A percentile compares a stretch with the other conserved stretches of the same genome.
Conservation (phyloP, 495 filamentous ascomycete genomes). For the Hypoxylon trugodes region DNA sequence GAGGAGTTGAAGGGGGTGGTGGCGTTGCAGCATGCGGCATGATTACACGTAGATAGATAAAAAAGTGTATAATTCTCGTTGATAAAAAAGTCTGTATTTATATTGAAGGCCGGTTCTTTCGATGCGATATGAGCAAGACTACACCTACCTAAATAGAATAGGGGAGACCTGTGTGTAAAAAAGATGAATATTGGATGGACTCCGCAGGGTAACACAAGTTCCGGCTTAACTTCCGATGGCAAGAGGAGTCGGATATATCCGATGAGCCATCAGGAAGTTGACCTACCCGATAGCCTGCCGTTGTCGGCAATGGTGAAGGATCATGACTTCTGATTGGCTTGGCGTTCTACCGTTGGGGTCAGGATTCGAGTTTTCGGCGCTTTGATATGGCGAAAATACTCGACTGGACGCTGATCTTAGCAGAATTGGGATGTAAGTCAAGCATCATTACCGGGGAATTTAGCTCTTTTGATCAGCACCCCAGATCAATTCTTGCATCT, state of each 20-base stretch:
- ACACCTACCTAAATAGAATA: too few relatives aligned
- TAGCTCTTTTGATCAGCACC: background rate
- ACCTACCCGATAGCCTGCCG: background rate
- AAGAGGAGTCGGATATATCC: background rate
- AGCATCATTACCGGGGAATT: background rate
- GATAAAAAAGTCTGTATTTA: too few relatives aligned
- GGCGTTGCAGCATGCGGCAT: conserved; percentile 25
- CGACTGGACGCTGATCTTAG: conserved; percentile 3
- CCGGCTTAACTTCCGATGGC: background rate
- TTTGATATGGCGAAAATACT: conserved; percentile 20
- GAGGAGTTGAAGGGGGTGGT: background rate
- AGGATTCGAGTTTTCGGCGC: conserved; percentile 6
- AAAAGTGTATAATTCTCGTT: background rate
- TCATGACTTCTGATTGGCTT: background rate
- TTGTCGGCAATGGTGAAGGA: conserved; percentile 5
- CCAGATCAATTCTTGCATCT: conserved; percentile 1
- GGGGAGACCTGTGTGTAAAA: too few relatives aligned
- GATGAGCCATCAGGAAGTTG: background rate
- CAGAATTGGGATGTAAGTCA: background rate
- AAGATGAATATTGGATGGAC: too few relatives aligned
- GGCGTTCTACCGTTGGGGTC: background rate
- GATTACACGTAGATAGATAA: background rate
- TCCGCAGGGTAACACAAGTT: too few relatives aligned
- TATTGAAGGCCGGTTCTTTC: too few relatives aligned
- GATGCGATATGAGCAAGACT: too few relatives aligned